phyloP scores from a whole-genome alignment of 768 basidiomycete genomes.

The Royoungia palumana region DNA sequence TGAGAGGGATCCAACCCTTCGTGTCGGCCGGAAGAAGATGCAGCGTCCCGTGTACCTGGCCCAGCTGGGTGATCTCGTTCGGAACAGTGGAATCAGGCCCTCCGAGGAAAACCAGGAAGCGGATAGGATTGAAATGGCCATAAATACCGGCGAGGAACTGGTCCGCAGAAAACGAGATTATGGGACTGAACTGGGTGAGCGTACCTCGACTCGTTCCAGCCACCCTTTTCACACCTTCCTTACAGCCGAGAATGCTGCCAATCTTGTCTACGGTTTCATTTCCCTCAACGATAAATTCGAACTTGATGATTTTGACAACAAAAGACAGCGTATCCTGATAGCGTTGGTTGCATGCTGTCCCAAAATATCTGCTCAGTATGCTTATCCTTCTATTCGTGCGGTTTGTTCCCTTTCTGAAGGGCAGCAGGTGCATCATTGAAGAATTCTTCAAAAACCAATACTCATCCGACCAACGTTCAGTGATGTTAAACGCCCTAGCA shows the following conservation, averaged over 20 bases:
- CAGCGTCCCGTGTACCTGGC: conserved; percentile 85
- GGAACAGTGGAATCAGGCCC: conserved; percentile 48
- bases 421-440: conserved; percentile 70
- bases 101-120: conserved; percentile 64
- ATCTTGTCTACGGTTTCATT: conserved; percentile 70
- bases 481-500: conserved; percentile 83
- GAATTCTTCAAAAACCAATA: conserved; percentile 95
- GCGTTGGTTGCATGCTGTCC: conserved; percentile 84
- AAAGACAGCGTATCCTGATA: conserved; percentile 71
- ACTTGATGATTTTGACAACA: conserved; percentile 71
- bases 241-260: conserved; percentile 86
- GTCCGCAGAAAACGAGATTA: conserved; percentile 81
- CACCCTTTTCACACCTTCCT: background rate
- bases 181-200: conserved; percentile 81
- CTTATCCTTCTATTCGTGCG: background rate
- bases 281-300: conserved; percentile 82
- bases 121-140: conserved; percentile 75
- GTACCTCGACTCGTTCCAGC: background rate
- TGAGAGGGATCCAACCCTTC: conserved; percentile 80
- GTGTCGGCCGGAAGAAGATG: conserved; percentile 64
- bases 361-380: conserved; percentile 75
- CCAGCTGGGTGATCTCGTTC: conserved; percentile 78
- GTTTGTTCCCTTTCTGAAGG: conserved; percentile 1
- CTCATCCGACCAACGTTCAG: conserved; percentile 79
- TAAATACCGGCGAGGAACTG: conserved; percentile 76